Evolutionary conservation across 2,329 filamentous ascomycete genomes (phyloP).

Genomic region (Verticillium nonalfalfae): DNA sequence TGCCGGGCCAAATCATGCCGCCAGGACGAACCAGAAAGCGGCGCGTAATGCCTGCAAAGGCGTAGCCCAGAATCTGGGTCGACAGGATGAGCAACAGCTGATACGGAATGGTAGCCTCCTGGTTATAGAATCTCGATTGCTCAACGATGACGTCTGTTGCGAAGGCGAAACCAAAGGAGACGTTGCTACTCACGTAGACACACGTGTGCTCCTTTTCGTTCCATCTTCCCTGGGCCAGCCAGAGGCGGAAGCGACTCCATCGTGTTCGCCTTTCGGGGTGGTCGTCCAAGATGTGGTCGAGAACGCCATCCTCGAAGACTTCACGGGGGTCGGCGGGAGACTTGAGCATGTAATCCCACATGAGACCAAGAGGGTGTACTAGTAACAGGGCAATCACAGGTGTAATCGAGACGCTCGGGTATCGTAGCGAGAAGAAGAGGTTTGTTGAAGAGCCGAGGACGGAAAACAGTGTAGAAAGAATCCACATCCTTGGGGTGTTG

Average conservation of each 20-base stretch:
- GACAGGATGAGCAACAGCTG: conserved; percentile 79
- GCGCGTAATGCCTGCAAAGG: conserved; percentile 75
- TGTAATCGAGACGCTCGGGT: conserved; percentile 84
- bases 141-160: conserved; percentile 87
- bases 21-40: conserved; percentile 78
- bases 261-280: conserved; percentile 16
- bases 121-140: conserved; percentile 83
- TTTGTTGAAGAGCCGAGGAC: conserved; percentile 78
- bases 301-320: conserved; percentile 27
- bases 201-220: conserved; percentile 87
- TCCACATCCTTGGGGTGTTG: conserved; percentile 85
- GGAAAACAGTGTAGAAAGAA: conserved; percentile 71
- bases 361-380: conserved; percentile 73
- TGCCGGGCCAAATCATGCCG: conserved; percentile 89
- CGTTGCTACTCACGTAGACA: conserved; percentile 85
- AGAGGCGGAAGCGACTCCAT: conserved; percentile 51
- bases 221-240: conserved; percentile 76
- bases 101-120: conserved; percentile 69
- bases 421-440: conserved; percentile 83
- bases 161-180: conserved; percentile 85
- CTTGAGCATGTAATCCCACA: conserved; percentile 68
- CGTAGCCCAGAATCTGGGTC: conserved; percentile 80
- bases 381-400: conserved; percentile 82
- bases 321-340: conserved; percentile 29
- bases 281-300: conserved; percentile 12